Base-by-base conservation (phyloP, 2,329 filamentous ascomycete species). In the Paradendryphiella salina region DNA sequence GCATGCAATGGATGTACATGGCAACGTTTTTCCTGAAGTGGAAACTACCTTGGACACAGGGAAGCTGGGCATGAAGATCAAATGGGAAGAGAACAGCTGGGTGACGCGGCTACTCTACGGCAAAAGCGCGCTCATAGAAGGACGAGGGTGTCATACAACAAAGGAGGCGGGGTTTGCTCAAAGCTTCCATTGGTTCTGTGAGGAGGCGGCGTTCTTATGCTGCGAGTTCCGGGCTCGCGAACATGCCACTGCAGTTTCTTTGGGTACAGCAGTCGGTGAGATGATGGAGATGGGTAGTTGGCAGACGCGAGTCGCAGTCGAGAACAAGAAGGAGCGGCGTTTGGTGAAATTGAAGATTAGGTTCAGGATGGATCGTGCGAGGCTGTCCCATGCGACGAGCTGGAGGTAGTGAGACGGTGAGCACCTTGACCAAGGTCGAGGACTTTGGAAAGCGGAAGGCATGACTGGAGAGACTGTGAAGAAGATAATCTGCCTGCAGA, bases 121-220 rank as follows among this genome's bases (percentile, higher is more conserved):
- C 15, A 6, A 40, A 2, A n/a, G 14, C 7, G 13, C 39, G 11
- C 38, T 59, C 8, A 40, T 59, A 9, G 56, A 59, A 20, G 54
- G 50, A 15, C 44, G 54, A 14, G 40, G 57, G 9, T 20, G 34
- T 4, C 29, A 28, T 1, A 36, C 33, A 0, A 26, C 17, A 3
- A 17, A 40, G 18, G 43, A 57, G 6, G n/a, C 17, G 1, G 39
- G 42, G 4, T 52, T 50, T 13, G 8, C 35, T 1, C 45, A 26
- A 14, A 57, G 54, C 17, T 59, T 59, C 35, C 17, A 39, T 0
- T 59, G 47, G 47, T 54, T 59, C 31, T 52, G 50, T 38, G 54
- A 59, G 11, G 56, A 59, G 31, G 56, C 31, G n/a, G 23, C 8
- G 1, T 56, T 51, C 11, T 35, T 54, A 14, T 36, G 44, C 2